Evolutionary conservation across 192 early-diverging fungal genomes (phyloP).

Genomic region (Coemansia sp.): DNA sequence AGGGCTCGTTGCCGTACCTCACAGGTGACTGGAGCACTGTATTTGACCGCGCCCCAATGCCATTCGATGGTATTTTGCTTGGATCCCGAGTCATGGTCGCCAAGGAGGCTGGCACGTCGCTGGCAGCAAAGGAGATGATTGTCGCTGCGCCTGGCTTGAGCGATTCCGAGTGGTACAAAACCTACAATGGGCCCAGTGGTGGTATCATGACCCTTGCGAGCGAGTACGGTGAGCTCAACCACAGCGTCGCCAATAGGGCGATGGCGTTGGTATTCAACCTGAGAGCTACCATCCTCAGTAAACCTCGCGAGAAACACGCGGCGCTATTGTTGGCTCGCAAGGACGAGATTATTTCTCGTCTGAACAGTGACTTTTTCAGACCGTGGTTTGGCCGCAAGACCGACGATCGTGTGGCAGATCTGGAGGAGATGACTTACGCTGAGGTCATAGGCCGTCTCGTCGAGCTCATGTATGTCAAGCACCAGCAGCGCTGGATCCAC

Average conservation of each 20-base stretch:
- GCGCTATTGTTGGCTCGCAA: constrained; percentile 63
- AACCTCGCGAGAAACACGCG: constrained; percentile 83
- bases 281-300: constrained; percentile 74
- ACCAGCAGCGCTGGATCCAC: constrained; percentile 83
- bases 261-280: constrained; percentile 78
- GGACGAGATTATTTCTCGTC: constrained; percentile 85
- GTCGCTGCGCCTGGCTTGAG: constrained; percentile 76
- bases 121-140: constrained; percentile 84
- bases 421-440: constrained; percentile 93
- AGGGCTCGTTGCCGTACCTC: constrained; percentile 85
- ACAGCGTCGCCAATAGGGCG: constrained; percentile 86
- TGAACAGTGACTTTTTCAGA: constrained; percentile 73
- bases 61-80: constrained; percentile 91
- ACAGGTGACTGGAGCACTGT: constrained; percentile 87
- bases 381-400: constrained; percentile 94
- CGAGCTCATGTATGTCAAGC: constrained; percentile 79
- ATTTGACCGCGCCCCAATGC: constrained; percentile 90
- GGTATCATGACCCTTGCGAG: constrained; percentile 86
- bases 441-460: constrained; percentile 83
- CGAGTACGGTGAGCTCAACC: constrained; percentile 92
- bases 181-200: constrained; percentile 73
- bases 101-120: constrained; percentile 79
- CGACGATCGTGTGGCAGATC: constrained; percentile 71
- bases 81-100: constrained; percentile 97
- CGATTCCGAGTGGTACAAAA: constrained; percentile 82